Base-by-base conservation (phyloP, 1,139 yeast species). In the Blastobotrys capitulatus region DNA sequence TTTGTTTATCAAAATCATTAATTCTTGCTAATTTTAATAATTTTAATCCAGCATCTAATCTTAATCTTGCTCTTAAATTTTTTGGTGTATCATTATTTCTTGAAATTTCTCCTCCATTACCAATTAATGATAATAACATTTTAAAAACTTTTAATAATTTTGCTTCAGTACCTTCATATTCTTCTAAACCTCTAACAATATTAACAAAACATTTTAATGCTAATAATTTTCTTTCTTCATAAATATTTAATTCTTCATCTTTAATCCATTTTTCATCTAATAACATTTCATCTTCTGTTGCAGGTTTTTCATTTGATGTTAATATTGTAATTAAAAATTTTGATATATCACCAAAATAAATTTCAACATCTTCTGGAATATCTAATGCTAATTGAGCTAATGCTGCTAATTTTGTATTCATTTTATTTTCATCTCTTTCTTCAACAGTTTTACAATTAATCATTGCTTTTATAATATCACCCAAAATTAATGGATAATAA, bases 91-190 rank as follows among this genome's bases (percentile, higher is more conserved):
- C 66, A 42, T 72, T 71, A 25, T 74, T 73, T 26, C 77, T 72
- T 2, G 83, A 78, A 26, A 89, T 76, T 60, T 89, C 96, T n/a
- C 96, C 96, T 44, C 86, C 85, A 62, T 84, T 84, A 2, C 82
- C 79, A 44, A 89, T 78, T 32, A 86, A 70, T 1, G 90, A 79
- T 38, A 78, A 72, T 40, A 88, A 72, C 22, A 51, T 40, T 38
- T 84, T 86, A 53, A 87, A 66, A 0, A 86, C 80, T 8, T 90
- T 88, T 49, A 74, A 78, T 0, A 85, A 80, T 53, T 68, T 71
- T 16, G 64, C 54, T 57, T 69, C 53, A 29, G 66, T 69, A 47
- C 60, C 66, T 5, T 66, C 65, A 1, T 45, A 71, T 7, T 72
- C 74, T 13, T 75, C 64, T 0, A 54, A 49, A 7, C 83, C 74